Conservation (phyloP, 2,329 filamentous ascomycete genomes). For the Fusarium napiforme region DNA sequence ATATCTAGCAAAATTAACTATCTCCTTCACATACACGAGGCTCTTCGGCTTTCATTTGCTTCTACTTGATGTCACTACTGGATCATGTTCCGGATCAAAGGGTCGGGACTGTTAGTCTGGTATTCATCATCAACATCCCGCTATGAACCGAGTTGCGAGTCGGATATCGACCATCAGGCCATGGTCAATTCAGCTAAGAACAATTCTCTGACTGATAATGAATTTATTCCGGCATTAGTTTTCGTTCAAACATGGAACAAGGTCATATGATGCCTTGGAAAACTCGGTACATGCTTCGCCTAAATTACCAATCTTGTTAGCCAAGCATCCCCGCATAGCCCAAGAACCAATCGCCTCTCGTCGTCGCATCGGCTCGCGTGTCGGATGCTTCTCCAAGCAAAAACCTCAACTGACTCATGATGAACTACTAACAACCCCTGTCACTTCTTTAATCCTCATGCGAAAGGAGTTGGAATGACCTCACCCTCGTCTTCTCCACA, state of each 20-base stretch:
- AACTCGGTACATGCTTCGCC: constrained; percentile 1
- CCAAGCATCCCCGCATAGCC: constrained; percentile 16
- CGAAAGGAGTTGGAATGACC: constrained; percentile 14
- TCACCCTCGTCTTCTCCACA: constrained; percentile 26
- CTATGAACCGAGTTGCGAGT: background rate
- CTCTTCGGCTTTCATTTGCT: background rate
- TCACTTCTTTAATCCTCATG: background rate
- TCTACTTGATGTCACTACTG: background rate
- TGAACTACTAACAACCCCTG: background rate
- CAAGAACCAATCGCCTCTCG: constrained; percentile 36
- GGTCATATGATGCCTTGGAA: background rate
- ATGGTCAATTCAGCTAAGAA: background rate
- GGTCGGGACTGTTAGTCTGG: background rate
- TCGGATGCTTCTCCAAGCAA: constrained; percentile 34
- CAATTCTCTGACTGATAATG: background rate
- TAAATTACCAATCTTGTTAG: background rate
- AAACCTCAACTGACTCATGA: constrained; percentile 1
- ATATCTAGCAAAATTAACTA: no score
- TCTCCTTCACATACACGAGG: background rate
- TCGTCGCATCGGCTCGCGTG: constrained; percentile 45
- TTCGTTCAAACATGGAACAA: background rate
- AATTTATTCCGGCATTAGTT: background rate
- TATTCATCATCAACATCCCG: background rate
- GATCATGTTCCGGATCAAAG: background rate
- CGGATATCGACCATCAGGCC: background rate